Evolutionary conservation across 352 stramenopile species (phyloP).

Genomic region (Blastocystis sp.): DNA sequence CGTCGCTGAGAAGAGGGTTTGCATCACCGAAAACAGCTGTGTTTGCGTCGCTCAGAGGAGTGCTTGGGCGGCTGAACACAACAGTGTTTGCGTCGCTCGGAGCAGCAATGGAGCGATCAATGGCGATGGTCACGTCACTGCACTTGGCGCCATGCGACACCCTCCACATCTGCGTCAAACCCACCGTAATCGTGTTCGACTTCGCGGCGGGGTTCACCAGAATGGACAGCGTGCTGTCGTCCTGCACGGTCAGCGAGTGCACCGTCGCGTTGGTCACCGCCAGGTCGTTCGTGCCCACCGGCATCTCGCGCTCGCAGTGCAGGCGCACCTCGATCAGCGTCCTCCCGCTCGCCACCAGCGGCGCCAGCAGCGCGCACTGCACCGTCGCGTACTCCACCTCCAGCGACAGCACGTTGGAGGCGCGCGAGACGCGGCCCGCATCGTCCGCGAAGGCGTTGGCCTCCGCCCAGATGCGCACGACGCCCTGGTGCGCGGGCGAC

Average conservation of each 20-base stretch:
- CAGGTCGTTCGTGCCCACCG: neutral
- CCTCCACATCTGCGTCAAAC: neutral
- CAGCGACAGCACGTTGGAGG: conserved; percentile 10
- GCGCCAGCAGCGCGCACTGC: neutral
- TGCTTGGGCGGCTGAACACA: neutral
- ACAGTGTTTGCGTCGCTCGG: neutral
- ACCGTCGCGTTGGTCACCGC: conserved; percentile 27
- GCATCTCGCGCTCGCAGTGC: conserved; percentile 3
- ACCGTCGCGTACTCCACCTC: neutral
- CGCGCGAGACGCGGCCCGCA: neutral
- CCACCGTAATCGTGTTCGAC: neutral
- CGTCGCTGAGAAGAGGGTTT: neutral
- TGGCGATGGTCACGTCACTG: neutral
- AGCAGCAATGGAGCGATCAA: no score
- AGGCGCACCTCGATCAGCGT: conserved; percentile 10
- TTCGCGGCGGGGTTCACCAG: neutral
- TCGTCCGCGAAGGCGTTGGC: conserved; percentile 31
- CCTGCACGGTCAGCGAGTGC: neutral
- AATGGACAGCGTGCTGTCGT: neutral
- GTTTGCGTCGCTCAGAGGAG: neutral
- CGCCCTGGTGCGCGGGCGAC: conserved; percentile 2
- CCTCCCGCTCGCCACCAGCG: neutral
- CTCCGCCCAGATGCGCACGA: conserved; percentile 6
- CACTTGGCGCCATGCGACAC: neutral
- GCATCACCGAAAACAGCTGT: neutral